Percentiles rank a stretch among this genome's conserved stretches.
Conservation (phyloP, 2,329 filamentous ascomycete species). For the Beauveria asiatica region DNA sequence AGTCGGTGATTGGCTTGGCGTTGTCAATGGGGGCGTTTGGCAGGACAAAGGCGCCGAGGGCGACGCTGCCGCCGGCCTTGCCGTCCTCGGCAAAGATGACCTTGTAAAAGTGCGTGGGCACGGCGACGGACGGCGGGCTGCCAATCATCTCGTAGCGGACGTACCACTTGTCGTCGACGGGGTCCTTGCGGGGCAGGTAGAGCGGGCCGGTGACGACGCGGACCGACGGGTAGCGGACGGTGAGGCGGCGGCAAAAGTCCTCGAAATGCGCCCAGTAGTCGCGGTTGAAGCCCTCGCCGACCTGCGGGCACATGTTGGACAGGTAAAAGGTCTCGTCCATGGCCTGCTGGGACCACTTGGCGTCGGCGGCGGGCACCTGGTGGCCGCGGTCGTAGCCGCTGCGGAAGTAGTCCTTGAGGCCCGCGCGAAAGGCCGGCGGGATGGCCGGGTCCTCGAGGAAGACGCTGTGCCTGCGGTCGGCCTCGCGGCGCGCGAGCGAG, state of each 20-base stretch:
- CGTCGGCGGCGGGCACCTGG: slow-evolving; percentile 93
- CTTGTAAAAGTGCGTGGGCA: slow-evolving; percentile 99
- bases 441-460: slow-evolving; percentile 78
- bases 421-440: slow-evolving; percentile 79
- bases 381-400: slow-evolving; percentile 94
- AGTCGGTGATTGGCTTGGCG: slow-evolving; percentile 77
- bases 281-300: slow-evolving; percentile 95
- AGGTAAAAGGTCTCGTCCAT: slow-evolving; percentile 95
- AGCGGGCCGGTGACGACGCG: slow-evolving; percentile 88
- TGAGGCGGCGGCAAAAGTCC: slow-evolving; percentile 86
- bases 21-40: slow-evolving; percentile 88
- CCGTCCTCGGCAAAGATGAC: slow-evolving; percentile 94
- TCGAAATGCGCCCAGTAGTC: slow-evolving; percentile 99
- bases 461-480: slow-evolving; percentile 72
- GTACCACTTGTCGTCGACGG: slow-evolving; percentile 84
- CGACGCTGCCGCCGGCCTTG: slow-evolving; percentile 60
- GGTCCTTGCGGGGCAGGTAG: slow-evolving; percentile 80
- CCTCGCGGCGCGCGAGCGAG: slow-evolving; percentile 66
- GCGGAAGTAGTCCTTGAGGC: slow-evolving; percentile 88
- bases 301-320: slow-evolving; percentile 96
- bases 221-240: slow-evolving; percentile 72
- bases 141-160: slow-evolving; percentile 95
- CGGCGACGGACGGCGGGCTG: slow-evolving; percentile 83
- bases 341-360: slow-evolving; percentile 86
- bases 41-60: slow-evolving; percentile 87